phyloP scores from a whole-genome alignment of 2,329 filamentous ascomycete genomes.

The Leptographium wingfieldii region DNA sequence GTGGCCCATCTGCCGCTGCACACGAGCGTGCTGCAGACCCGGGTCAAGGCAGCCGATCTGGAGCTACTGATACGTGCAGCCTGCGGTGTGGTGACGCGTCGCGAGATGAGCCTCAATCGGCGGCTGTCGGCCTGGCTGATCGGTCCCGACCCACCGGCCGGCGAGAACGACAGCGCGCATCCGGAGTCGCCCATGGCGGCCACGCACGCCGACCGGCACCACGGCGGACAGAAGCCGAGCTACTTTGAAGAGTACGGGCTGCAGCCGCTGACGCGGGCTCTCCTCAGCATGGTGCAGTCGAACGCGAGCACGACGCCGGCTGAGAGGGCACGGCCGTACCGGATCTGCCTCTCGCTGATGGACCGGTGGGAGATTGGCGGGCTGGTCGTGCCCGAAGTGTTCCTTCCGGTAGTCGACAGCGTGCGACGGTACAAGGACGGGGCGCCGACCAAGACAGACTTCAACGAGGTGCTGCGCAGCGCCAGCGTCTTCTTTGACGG shows the following conservation, averaged over 20 bases:
- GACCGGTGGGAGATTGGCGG: constrained; percentile 96
- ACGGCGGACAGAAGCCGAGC: constrained; percentile 45
- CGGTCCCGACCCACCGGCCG: constrained; percentile 50
- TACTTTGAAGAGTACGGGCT: constrained; percentile 80
- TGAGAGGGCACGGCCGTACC: constrained; percentile 73
- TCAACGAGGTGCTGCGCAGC: constrained; percentile 79
- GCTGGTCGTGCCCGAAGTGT: constrained; percentile 75
- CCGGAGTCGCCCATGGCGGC: constrained; percentile 26
- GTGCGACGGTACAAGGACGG: constrained; percentile 60
- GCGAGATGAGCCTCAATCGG: constrained; percentile 94
- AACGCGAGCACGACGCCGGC: constrained; percentile 29
- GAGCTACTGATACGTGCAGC: constrained; percentile 73
- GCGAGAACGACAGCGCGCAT: constrained; percentile 15
- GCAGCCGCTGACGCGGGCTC: constrained; percentile 56
- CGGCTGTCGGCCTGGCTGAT: constrained; percentile 94
- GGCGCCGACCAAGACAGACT: constrained; percentile 54
- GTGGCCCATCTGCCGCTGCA: constrained; percentile 82
- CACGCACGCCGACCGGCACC: constrained; percentile 22
- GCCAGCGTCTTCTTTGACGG: constrained; percentile 96
- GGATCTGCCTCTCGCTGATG: constrained; percentile 91
- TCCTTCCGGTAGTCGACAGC: constrained; percentile 72
- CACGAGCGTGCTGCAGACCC: constrained; percentile 65
- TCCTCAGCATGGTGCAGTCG: constrained; percentile 63
- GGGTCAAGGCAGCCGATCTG: constrained; percentile 61
- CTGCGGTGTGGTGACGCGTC: constrained; percentile 71